These are phyloP conservation scores for Naganishia sp. DNA, from an alignment of 1,284 basidiomycete genomes.

Conservation along the genomic window DNA sequence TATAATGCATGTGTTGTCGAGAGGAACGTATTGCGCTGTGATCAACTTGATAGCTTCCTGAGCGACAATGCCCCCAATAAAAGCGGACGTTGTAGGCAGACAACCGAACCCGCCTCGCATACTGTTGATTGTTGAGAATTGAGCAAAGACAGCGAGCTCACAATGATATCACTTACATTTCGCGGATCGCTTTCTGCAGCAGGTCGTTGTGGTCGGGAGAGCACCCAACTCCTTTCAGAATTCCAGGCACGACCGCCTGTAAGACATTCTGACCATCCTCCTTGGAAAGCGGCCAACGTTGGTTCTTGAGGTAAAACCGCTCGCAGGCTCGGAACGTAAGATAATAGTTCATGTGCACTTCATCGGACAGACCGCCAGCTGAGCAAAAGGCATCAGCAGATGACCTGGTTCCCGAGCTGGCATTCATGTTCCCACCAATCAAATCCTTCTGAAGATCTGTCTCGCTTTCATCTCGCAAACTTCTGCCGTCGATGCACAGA, in stretches of 20 bases:
- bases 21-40: conserved; percentile 91
- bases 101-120: conserved; percentile 80
- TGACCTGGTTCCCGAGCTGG: neutral
- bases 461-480: conserved; percentile 63
- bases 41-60: conserved; percentile 98
- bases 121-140: conserved; percentile 34
- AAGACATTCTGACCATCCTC: conserved; percentile 39
- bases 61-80: conserved; percentile 91
- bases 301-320: conserved; percentile 49
- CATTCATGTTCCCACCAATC: conserved; percentile 59
- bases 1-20: conserved; percentile 80
- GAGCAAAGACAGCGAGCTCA: conserved; percentile 12
- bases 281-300: conserved; percentile 55
- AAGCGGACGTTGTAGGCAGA: conserved; percentile 86
- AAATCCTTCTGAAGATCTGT: conserved; percentile 55
- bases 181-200: conserved; percentile 68
- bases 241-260: neutral
- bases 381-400: neutral
- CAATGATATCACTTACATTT: conserved; percentile 65
- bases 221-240: conserved; percentile 27
- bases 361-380: conserved; percentile 11
- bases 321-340: conserved; percentile 56
- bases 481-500: conserved; percentile 71
- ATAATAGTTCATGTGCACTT: conserved; percentile 41
- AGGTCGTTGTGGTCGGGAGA: conserved; percentile 53